Conservation (phyloP, 495 filamentous ascomycete species). For the Podospora fimiseda region DNA sequence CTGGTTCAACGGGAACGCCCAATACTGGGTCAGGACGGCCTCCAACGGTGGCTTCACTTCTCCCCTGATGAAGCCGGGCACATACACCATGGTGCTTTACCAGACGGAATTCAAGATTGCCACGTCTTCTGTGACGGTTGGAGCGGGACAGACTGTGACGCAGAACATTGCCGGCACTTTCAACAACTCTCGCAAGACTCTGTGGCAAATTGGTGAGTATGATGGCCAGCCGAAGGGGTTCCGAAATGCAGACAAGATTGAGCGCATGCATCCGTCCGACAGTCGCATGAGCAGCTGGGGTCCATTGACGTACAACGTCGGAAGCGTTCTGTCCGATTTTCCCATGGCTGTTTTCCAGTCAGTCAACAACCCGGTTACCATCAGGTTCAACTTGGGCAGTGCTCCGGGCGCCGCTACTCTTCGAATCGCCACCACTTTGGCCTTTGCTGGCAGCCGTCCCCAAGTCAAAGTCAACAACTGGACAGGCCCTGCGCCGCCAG, state of each 20-base stretch:
- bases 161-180: constrained; percentile 48
- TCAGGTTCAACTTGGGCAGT: constrained; percentile 51
- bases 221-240: constrained; percentile 61
- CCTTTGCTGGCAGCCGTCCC: constrained; percentile 51
- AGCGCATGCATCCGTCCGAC: constrained; percentile 62
- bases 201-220: constrained; percentile 60
- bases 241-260: constrained; percentile 58
- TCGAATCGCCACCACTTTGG: constrained; percentile 57
- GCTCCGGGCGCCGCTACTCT: constrained; percentile 47
- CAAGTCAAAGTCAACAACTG: constrained; percentile 47
- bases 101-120: constrained; percentile 56
- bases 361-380: constrained; percentile 56
- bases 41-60: constrained; percentile 53
- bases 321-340: constrained; percentile 44
- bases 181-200: constrained; percentile 33
- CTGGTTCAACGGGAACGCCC: constrained; percentile 57
- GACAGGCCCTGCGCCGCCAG: constrained; percentile 39
- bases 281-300: constrained; percentile 54
- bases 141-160: constrained; percentile 45
- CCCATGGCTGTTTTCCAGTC: constrained; percentile 62
- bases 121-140: constrained; percentile 46
- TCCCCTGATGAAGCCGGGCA: constrained; percentile 60
- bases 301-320: constrained; percentile 54
- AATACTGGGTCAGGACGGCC: constrained; percentile 56
- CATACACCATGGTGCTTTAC: constrained; percentile 62